phyloP scores from a whole-genome alignment of 352 stramenopile species.

The Globisporangium lucens region DNA sequence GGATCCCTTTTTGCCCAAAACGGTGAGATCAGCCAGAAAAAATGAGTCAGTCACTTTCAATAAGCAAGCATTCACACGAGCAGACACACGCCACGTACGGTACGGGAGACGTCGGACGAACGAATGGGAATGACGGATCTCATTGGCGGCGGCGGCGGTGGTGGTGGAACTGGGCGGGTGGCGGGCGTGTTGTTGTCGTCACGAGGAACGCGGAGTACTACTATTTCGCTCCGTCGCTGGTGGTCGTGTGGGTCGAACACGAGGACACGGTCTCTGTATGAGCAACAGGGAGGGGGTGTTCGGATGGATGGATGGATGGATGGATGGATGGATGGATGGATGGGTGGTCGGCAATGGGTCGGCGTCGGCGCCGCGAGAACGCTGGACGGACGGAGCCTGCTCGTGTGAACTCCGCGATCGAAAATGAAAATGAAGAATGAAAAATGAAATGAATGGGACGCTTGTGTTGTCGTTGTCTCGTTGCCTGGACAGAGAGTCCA shows the following conservation, averaged over 20 bases:
- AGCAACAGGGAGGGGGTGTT: not conserved
- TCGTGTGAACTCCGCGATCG: not conserved
- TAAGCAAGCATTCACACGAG: not conserved
- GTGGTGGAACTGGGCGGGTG: too few species aligned
- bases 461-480: not conserved
- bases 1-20: not conserved
- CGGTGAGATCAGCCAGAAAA: not conserved
- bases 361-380: not conserved
- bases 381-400: not conserved
- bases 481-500: not conserved
- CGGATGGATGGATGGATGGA: not conserved
- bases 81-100: not conserved
- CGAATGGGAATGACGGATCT: not conserved
- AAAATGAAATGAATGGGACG: not conserved
- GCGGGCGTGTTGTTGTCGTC: not conserved
- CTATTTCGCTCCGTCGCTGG: not conserved
- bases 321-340: not conserved
- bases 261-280: not conserved
- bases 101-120: not conserved
- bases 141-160: not conserved
- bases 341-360: not conserved
- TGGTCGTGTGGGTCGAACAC: not conserved
- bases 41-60: not conserved
- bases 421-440: not conserved
- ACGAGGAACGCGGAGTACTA: not conserved